Conservation (phyloP, 441 rosid species). For the Populus hybrid region DNA sequence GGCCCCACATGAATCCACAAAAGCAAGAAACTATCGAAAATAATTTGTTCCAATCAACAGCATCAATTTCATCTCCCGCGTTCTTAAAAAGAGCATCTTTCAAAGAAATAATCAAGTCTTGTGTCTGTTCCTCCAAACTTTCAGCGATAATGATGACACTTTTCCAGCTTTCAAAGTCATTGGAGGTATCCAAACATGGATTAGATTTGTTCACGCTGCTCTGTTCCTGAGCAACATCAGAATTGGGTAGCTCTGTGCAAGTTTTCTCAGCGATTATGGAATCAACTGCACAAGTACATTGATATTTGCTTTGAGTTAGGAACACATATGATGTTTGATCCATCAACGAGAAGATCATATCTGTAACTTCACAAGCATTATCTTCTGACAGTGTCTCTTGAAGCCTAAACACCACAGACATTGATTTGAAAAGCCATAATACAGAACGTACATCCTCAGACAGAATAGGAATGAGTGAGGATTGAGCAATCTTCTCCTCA, state of each 20-base stretch:
- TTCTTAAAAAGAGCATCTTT: constrained; percentile 37
- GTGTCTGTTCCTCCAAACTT: constrained; percentile 56
- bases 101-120: constrained; percentile 39
- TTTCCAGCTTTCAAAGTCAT: constrained; percentile 40
- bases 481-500: constrained; percentile 37
- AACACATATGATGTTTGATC: constrained; percentile 46
- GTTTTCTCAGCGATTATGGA: constrained; percentile 18
- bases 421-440: constrained; percentile 78
- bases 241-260: constrained; percentile 27
- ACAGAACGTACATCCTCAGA: constrained; percentile 44
- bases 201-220: constrained; percentile 18
- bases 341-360: too few relatives aligned
- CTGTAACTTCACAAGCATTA: too few relatives aligned
- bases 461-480: constrained; percentile 35
- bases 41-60: constrained; percentile 41
- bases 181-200: constrained; percentile 23
- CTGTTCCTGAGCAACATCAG: constrained; percentile 25
- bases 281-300: constrained; percentile 32
- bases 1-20: constrained; percentile 83
- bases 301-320: constrained; percentile 49
- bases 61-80: constrained; percentile 29
- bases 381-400: too few relatives aligned
- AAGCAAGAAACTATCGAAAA: constrained; percentile 59
- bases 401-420: constrained; percentile 3
- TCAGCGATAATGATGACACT: constrained; percentile 38